These are phyloP conservation scores for Pythium brassicae DNA, from an alignment of 352 stramenopile species.

Conservation along the genomic window DNA sequence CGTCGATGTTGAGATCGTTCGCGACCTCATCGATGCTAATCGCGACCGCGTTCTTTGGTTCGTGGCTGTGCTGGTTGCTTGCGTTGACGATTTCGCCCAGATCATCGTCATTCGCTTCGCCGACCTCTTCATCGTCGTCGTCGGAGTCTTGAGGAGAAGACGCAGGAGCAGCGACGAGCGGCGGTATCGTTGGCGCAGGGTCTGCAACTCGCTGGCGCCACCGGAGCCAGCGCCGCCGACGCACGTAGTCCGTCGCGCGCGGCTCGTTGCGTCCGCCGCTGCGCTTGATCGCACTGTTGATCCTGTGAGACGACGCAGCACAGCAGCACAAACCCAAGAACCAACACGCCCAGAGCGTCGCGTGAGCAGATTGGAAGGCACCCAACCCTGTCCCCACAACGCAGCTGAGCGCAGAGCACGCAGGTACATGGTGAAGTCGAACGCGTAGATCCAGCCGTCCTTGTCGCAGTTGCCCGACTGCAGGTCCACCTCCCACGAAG, in stretches of 20 bases:
- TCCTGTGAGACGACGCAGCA: slow-evolving; percentile 14
- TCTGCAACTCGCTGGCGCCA: slow-evolving; percentile 26
- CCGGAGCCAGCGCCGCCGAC: slow-evolving; percentile 61
- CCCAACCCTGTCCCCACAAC: neutral
- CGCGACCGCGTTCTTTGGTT: neutral
- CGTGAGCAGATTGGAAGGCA: neutral
- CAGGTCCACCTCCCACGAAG: slow-evolving; percentile 55
- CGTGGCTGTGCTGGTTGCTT: neutral
- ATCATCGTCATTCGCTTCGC: neutral
- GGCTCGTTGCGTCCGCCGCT: slow-evolving; percentile 44
- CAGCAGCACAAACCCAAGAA: neutral
- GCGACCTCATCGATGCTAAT: slow-evolving; percentile 2
- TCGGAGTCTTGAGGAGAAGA: neutral
- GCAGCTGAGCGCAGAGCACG: neutral
- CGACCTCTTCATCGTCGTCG: neutral
- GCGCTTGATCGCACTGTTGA: slow-evolving; percentile 66
- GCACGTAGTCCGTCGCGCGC: slow-evolving; percentile 63
- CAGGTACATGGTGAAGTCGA: slow-evolving; percentile 66
- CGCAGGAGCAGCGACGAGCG: slow-evolving; percentile 6
- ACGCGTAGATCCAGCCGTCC: slow-evolving; percentile 74
- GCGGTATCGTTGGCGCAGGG: neutral
- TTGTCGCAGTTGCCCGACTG: slow-evolving; percentile 44
- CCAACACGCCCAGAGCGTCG: no score
- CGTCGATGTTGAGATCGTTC: slow-evolving; percentile 19
- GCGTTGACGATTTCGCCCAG: neutral